phyloP scores from a whole-genome alignment of 768 basidiomycete genomes.

The Gautieria morchelliformis region DNA sequence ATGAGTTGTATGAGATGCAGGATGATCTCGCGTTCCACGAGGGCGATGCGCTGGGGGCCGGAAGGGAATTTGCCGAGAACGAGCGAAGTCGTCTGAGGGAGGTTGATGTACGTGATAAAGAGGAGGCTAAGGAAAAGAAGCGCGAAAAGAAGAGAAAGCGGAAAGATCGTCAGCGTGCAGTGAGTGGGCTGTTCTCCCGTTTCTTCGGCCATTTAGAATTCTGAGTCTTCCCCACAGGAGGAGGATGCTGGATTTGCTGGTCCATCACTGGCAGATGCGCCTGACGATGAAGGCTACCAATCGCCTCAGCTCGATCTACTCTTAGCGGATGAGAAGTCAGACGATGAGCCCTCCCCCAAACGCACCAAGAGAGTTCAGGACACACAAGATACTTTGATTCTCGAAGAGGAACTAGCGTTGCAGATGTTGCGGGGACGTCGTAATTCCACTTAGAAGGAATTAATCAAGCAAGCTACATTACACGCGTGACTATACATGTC shows the following conservation, averaged over 20 bases:
- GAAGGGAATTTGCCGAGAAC: conserved; percentile 57
- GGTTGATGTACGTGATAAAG: conserved; percentile 68
- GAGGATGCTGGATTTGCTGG: conserved; percentile 22
- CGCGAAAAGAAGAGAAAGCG: conserved; percentile 87
- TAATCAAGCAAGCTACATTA: too few relatives aligned
- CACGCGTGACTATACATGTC: too few relatives aligned
- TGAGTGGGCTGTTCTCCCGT: conserved; percentile 12
- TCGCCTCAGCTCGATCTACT: conserved; percentile 58
- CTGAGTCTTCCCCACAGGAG: conserved; percentile 15
- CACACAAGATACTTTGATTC: conserved; percentile 8
- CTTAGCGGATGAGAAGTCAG: conserved; percentile 10
- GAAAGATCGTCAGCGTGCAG: conserved; percentile 63
- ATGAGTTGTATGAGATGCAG: conserved; percentile 76
- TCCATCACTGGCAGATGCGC: conserved; percentile 25
- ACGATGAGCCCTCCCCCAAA: too few relatives aligned
- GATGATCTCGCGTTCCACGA: conserved; percentile 58
- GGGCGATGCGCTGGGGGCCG: conserved; percentile 51
- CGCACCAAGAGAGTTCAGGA: too few relatives aligned
- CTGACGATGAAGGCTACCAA: conserved; percentile 53
- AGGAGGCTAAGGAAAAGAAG: conserved; percentile 79
- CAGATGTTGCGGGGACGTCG: background rate
- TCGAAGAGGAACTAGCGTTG: background rate
- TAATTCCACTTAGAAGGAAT: too few relatives aligned
- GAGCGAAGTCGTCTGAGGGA: conserved; percentile 65
- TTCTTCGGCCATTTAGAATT: too few relatives aligned